Evolutionary conservation across 805 yeast species (phyloP).

Genomic region (Kregervanrija pseudodelftensis): DNA sequence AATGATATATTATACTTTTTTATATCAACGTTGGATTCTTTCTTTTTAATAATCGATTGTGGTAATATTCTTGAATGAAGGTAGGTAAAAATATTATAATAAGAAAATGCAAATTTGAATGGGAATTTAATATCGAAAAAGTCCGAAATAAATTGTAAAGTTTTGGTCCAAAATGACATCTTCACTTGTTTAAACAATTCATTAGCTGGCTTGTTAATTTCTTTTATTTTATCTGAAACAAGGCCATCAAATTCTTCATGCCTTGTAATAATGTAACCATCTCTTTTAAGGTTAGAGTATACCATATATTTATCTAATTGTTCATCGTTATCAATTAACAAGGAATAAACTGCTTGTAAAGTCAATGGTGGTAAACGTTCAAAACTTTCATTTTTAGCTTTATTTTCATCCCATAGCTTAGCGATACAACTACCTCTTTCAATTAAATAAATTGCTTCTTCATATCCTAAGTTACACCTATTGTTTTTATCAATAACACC

Average conservation of each 20-base stretch:
- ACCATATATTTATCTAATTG: slow-evolving; percentile 53
- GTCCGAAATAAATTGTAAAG: slow-evolving; percentile 1
- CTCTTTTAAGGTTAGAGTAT: slow-evolving; percentile 65
- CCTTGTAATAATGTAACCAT: slow-evolving; percentile 62
- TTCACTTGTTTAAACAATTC: slow-evolving; percentile 3
- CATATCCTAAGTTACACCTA: slow-evolving; percentile 42
- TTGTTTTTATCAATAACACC: slow-evolving; percentile 52
- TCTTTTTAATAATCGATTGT: slow-evolving; percentile 12
- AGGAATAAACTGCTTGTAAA: slow-evolving; percentile 56
- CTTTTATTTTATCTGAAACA: neutral
- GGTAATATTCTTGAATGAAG: slow-evolving; percentile 8
- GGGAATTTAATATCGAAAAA: slow-evolving; percentile 9
- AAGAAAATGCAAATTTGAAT: slow-evolving; percentile 8
- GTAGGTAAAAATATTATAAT: slow-evolving; percentile 13
- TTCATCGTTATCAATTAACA: slow-evolving; percentile 32
- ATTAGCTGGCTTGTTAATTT: neutral
- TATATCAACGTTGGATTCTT: slow-evolving; percentile 14
- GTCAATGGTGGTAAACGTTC: slow-evolving; percentile 37
- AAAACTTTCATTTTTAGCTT: slow-evolving; percentile 20
- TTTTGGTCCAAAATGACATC: slow-evolving; percentile 8
- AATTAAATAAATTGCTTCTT: slow-evolving; percentile 69
- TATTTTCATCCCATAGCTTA: slow-evolving; percentile 15
- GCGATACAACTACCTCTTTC: slow-evolving; percentile 63
- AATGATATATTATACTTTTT: slow-evolving; percentile 35
- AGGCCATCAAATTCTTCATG: slow-evolving; percentile 9